phyloP scores from a whole-genome alignment of 345 rosid genomes.

The Hibiscus tridactylites region DNA sequence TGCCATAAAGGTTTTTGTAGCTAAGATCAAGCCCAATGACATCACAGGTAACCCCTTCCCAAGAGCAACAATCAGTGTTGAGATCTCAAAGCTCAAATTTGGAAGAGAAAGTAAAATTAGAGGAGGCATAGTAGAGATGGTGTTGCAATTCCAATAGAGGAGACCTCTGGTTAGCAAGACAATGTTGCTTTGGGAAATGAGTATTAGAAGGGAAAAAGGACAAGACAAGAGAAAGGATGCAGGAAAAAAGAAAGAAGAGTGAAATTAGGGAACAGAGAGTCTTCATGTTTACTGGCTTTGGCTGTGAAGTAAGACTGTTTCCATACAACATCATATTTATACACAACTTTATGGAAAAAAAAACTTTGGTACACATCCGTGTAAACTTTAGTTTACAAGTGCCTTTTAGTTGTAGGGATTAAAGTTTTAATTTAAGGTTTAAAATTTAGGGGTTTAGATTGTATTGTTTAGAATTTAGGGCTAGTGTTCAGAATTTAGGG shows the following conservation, averaged over 20 bases:
- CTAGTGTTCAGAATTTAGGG: too few relatives aligned
- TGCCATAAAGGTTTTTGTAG: background rate
- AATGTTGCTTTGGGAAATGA: background rate
- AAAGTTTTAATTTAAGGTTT: too few relatives aligned
- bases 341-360: too few relatives aligned
- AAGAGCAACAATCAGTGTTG: background rate
- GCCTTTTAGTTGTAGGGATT: too few relatives aligned
- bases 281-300: background rate
- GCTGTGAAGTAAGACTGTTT: background rate
- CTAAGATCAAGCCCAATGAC: background rate
- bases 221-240: background rate
- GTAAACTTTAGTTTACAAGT: too few relatives aligned
- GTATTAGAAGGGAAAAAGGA: background rate
- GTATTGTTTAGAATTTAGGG: too few relatives aligned
- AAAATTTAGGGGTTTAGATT: too few relatives aligned
- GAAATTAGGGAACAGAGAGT: background rate
- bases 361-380: too few relatives aligned
- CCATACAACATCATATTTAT: too few relatives aligned
- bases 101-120: background rate
- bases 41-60: background rate
- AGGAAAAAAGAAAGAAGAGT: background rate
- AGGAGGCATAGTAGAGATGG: background rate
- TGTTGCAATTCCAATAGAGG: background rate
- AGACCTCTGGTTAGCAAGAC: background rate
- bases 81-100: background rate